phyloP scores from a whole-genome alignment of 2,329 filamentous ascomycete species.

The Epichloe coenophiala region DNA sequence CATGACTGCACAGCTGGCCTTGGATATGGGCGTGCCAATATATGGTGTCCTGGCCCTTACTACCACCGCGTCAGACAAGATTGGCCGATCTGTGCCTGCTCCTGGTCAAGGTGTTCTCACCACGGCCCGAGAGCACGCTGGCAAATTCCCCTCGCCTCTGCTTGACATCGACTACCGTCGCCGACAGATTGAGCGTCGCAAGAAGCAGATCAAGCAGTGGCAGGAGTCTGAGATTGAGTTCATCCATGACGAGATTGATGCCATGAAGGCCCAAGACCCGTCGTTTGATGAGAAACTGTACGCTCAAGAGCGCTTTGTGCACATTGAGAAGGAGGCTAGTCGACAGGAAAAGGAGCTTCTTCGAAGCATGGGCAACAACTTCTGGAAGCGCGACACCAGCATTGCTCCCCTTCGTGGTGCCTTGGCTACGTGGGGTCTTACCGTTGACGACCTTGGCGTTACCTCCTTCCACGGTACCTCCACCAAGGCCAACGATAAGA shows the following conservation, averaged over 20 bases:
- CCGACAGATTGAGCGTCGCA: slow-evolving; percentile 85
- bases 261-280: slow-evolving; percentile 68
- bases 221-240: slow-evolving; percentile 90
- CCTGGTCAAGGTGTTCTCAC: slow-evolving; percentile 95
- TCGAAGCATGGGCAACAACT: slow-evolving; percentile 88
- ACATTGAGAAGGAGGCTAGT: slow-evolving; percentile 74
- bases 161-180: slow-evolving; percentile 96
- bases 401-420: slow-evolving; percentile 94
- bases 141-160: slow-evolving; percentile 89
- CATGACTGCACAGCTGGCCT: slow-evolving; percentile 89
- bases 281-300: slow-evolving; percentile 76
- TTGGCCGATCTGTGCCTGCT: slow-evolving; percentile 90
- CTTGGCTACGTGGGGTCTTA: slow-evolving; percentile 94
- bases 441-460: slow-evolving; percentile 86
- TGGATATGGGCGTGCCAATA: slow-evolving; percentile 98
- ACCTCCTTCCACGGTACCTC: slow-evolving; percentile 99
- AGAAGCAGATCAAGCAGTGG: slow-evolving; percentile 91
- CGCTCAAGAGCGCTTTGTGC: slow-evolving; percentile 66
- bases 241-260: slow-evolving; percentile 80
- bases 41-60: slow-evolving; percentile 89
- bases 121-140: slow-evolving; percentile 77
- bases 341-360: slow-evolving; percentile 90
- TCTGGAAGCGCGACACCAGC: slow-evolving; percentile 91
- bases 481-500: slow-evolving; percentile 98
- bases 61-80: slow-evolving; percentile 96